These are phyloP conservation scores for Sporothrix protearum DNA, from an alignment of 2,329 filamentous ascomycete species.

Conservation along the genomic window DNA sequence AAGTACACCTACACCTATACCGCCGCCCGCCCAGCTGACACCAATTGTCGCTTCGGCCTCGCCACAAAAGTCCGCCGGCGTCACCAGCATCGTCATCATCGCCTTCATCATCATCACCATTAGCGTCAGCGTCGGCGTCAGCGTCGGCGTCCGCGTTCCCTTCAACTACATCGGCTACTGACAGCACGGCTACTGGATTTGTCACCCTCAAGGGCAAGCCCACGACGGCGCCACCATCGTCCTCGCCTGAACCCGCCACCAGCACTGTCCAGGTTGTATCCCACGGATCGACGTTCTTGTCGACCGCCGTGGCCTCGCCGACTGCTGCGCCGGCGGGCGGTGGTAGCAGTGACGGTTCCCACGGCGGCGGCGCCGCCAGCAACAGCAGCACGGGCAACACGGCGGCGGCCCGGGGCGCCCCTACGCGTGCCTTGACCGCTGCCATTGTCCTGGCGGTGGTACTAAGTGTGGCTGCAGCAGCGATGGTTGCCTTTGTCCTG, in stretches of 20 bases:
- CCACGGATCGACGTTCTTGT: not conserved
- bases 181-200: not conserved
- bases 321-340: not conserved
- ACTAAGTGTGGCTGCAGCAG: not conserved
- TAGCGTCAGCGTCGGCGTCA: too few relatives aligned
- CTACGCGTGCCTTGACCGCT: constrained; percentile 11
- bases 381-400: not conserved
- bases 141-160: too few relatives aligned
- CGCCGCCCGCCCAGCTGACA: not conserved
- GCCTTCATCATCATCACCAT: not conserved
- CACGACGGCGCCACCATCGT: not conserved
- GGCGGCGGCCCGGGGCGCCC: not conserved
- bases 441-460: constrained; percentile 11
- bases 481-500: not conserved
- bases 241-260: not conserved
- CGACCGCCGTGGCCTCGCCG: not conserved
- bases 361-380: not conserved
- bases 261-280: constrained; percentile 5
- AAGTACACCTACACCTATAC: not conserved
- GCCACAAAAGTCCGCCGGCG: not conserved
- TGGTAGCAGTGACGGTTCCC: not conserved
- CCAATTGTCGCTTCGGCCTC: not conserved
- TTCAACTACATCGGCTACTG: not conserved
- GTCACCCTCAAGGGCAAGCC: not conserved
- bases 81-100: not conserved